phyloP scores from a whole-genome alignment of 176 grass and related monocot species.

The Zoysia japonica region DNA sequence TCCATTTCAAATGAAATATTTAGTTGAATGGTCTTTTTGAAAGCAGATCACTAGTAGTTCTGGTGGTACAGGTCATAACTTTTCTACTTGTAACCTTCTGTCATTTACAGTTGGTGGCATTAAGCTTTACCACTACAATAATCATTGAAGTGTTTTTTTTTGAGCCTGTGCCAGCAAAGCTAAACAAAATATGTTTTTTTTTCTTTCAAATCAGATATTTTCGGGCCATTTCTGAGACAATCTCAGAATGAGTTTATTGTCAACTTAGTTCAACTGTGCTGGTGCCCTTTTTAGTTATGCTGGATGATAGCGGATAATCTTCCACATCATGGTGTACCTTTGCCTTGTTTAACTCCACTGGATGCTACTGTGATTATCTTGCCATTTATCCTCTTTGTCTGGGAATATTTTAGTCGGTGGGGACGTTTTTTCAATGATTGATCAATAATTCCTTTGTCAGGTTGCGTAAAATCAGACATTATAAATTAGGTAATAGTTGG shows the following conservation, averaged over 20 bases:
- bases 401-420: slow-evolving; percentile 36
- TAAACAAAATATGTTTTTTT: not conserved
- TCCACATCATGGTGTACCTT: slow-evolving; percentile 11
- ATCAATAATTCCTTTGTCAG: slow-evolving; percentile 20
- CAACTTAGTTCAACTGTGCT: slow-evolving; percentile 21
- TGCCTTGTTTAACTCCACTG: slow-evolving; percentile 12
- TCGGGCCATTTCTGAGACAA: not conserved
- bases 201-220: slow-evolving; percentile 5
- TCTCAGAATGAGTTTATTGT: not conserved
- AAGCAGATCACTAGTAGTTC: not conserved
- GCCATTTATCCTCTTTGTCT: slow-evolving; percentile 23
- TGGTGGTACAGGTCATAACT: not conserved
- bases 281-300: slow-evolving; percentile 19
- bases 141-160: not conserved
- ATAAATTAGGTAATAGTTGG: slow-evolving; percentile 28
- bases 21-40: not conserved
- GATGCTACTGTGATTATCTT: slow-evolving; percentile 33
- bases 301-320: not conserved
- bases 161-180: not conserved
- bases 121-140: not conserved
- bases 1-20: not conserved
- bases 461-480: slow-evolving; percentile 28
- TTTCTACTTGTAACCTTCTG: not conserved
- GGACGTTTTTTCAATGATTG: slow-evolving; percentile 44
- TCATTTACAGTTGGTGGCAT: not conserved